phyloP scores from a whole-genome alignment of 495 filamentous ascomycete species.

The Chaetomium fimeti region DNA sequence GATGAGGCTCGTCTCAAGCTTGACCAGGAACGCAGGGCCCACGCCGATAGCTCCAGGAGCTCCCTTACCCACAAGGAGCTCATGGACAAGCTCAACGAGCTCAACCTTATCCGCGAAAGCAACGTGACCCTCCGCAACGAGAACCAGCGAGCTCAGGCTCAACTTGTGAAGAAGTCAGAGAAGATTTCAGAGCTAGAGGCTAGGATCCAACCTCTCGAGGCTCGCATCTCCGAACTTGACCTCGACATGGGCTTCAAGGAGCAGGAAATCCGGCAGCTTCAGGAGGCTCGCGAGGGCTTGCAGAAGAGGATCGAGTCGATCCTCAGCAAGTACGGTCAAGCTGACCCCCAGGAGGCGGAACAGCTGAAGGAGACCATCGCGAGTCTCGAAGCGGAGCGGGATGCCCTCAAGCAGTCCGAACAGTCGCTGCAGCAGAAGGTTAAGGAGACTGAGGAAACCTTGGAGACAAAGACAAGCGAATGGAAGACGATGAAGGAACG shows the following conservation, averaged over 20 bases:
- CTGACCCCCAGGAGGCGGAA: slow-evolving; percentile 89
- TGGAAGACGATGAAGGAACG: slow-evolving; percentile 45
- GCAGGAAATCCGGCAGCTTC: slow-evolving; percentile 78
- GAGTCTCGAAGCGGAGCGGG: slow-evolving; percentile 67
- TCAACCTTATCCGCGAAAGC: slow-evolving; percentile 93
- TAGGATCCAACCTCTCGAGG: slow-evolving; percentile 79
- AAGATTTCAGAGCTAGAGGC: slow-evolving; percentile 70
- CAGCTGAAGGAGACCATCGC: slow-evolving; percentile 67
- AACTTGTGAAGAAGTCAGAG: slow-evolving; percentile 68
- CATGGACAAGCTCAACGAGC: slow-evolving; percentile 88
- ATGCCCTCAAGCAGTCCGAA: slow-evolving; percentile 60
- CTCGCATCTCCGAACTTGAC: slow-evolving; percentile 74
- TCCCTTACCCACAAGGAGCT: slow-evolving; percentile 79
- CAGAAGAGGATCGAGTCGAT: slow-evolving; percentile 92
- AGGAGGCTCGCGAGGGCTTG: slow-evolving; percentile 86
- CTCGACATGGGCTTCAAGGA: slow-evolving; percentile 74
- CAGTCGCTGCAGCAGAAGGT: slow-evolving; percentile 58
- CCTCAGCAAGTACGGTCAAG: slow-evolving; percentile 89
- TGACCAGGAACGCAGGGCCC: slow-evolving; percentile 77
- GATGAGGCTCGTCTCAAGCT: slow-evolving; percentile 84
- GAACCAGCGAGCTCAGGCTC: slow-evolving; percentile 69
- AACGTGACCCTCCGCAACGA: slow-evolving; percentile 84
- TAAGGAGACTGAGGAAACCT: slow-evolving; percentile 41
- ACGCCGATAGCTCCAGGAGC: slow-evolving; percentile 67
- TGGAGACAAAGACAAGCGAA: slow-evolving; percentile 46